Conservation (phyloP, 2,329 filamentous ascomycete species). For the Graphilbum fragrans region DNA sequence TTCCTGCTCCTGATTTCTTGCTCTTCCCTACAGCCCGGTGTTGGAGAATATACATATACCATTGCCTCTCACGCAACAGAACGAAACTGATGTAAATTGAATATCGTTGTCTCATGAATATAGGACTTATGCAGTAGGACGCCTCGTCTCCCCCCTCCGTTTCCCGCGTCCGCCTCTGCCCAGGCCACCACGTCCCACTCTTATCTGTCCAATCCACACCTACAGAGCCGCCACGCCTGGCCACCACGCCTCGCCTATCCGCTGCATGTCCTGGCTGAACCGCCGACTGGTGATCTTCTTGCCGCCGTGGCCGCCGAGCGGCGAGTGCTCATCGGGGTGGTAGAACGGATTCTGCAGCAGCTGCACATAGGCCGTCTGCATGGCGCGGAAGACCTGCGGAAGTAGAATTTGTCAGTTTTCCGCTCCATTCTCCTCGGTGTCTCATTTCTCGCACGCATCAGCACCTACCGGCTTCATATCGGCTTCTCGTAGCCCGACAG, state of each 20-base stretch:
- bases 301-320: slow-evolving; percentile 38
- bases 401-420: neutral
- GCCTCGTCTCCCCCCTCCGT: no score
- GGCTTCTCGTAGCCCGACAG: slow-evolving; percentile 62
- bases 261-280: slow-evolving; percentile 72
- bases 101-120: no score
- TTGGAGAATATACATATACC: no score
- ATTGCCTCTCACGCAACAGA: no score
- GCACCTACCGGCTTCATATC: slow-evolving; percentile 66
- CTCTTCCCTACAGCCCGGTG: no score
- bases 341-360: slow-evolving; percentile 93
- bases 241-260: slow-evolving; percentile 76
- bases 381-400: slow-evolving; percentile 57
- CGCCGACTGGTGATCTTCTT: slow-evolving; percentile 68
- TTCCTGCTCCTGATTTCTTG: no score
- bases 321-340: slow-evolving; percentile 71
- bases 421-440: neutral
- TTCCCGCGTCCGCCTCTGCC: no score
- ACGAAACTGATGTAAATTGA: no score
- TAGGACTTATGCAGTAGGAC: no score
- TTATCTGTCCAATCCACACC: no score
- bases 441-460: neutral
- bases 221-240: slow-evolving; percentile 47
- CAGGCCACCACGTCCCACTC: no score
- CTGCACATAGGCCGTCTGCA: slow-evolving; percentile 85